Evolutionary conservation across 164 flowering plant species (phyloP).

Genomic region (Malania oleifera): DNA sequence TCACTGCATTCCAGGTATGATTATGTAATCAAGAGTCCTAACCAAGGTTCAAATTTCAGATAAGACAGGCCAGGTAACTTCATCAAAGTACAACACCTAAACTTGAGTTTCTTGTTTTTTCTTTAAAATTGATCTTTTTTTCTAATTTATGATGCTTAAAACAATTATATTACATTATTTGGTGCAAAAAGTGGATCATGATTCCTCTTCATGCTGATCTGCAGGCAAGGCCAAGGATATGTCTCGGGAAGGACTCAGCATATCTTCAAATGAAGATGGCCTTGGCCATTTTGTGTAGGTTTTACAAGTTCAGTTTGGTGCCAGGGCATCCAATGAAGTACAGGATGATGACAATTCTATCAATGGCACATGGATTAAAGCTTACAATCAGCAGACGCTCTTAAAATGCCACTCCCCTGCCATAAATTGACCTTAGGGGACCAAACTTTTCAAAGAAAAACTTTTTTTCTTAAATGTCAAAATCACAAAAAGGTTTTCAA

Average conservation of each 20-base stretch:
- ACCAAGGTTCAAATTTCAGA: too few species aligned
- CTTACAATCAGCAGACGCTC: constrained; percentile 38
- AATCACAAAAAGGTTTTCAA: too few species aligned
- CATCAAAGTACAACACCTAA: too few species aligned
- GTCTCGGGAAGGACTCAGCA: constrained; percentile 95
- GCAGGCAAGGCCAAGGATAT: constrained; percentile 96
- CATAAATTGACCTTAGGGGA: too few species aligned
- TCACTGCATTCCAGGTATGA: constrained; percentile 97
- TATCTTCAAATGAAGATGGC: constrained; percentile 97
- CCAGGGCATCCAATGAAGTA: constrained; percentile 63
- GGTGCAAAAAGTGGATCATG: background rate
- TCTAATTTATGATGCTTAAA: too few species aligned
- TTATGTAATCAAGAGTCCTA: too few species aligned
- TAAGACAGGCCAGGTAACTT: too few species aligned
- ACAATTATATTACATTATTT: background rate
- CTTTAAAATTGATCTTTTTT: too few species aligned
- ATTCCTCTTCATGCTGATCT: constrained; percentile 7
- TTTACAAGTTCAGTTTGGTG: constrained; percentile 55
- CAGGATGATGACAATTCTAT: constrained; percentile 86
- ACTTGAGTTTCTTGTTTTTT: too few species aligned
- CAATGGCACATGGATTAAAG: constrained; percentile 80
- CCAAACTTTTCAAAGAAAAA: too few species aligned
- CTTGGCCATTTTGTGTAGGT: constrained; percentile 75
- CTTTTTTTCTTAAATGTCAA: too few species aligned
- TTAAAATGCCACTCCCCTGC: constrained; percentile 15